Evolutionary conservation across 345 rosid species (phyloP).

Genomic region (Syzygium aqueum): DNA sequence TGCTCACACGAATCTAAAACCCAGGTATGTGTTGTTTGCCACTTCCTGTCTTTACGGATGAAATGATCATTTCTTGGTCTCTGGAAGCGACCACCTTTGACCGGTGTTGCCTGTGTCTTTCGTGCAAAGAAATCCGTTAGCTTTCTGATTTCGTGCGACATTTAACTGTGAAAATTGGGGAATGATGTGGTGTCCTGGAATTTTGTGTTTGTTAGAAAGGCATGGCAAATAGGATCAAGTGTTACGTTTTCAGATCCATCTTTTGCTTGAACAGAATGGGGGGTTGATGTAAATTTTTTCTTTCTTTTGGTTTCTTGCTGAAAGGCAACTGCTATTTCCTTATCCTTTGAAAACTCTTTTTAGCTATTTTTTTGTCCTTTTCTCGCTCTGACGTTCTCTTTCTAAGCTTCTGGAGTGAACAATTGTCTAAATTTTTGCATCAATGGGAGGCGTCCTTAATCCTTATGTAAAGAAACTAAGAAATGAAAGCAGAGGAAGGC

Average conservation of each 20-base stretch:
- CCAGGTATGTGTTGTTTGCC: slow-evolving; percentile 34
- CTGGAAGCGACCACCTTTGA: neutral
- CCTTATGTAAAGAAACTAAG: neutral
- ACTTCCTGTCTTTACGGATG: neutral
- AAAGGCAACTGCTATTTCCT: neutral
- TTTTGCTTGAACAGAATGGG: neutral
- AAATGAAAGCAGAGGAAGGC: neutral
- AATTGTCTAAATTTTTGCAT: neutral
- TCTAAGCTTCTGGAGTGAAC: neutral
- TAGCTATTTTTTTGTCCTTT: neutral
- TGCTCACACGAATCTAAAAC: slow-evolving; percentile 78
- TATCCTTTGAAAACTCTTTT: neutral
- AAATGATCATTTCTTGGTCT: neutral
- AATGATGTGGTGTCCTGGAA: neutral
- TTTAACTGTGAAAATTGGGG: neutral
- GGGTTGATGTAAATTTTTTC: neutral
- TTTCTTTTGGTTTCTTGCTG: neutral
- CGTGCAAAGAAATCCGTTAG: neutral
- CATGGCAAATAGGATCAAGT: neutral
- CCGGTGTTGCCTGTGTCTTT: neutral
- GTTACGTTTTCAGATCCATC: neutral
- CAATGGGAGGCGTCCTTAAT: neutral
- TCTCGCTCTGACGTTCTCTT: neutral
- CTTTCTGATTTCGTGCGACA: neutral
- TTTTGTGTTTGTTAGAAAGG: neutral